Percentiles rank a stretch among this genome's conserved stretches.
Evolutionary conservation across 495 filamentous ascomycete species (phyloP).

Genomic region (Neurospora sp.): DNA sequence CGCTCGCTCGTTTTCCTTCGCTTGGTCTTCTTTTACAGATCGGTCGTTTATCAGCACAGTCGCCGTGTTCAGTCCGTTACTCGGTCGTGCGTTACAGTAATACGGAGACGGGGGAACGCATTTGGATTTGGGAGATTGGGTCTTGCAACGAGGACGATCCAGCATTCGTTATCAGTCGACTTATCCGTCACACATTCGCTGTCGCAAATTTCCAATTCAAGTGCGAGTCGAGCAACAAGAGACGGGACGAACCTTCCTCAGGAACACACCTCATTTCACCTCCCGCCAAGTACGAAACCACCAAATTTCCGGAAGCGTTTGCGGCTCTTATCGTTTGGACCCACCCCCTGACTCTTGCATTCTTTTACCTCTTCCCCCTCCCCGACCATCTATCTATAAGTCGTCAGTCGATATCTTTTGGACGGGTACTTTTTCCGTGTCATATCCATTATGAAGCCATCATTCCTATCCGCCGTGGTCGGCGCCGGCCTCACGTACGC

Average conservation of each 20-base stretch:
- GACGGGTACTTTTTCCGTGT: not conserved
- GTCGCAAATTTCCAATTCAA: not conserved
- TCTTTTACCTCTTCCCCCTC: not conserved
- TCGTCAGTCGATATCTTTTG: not conserved
- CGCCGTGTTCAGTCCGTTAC: not conserved
- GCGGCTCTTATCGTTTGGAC: not conserved
- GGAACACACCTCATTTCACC: not conserved
- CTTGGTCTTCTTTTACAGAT: conserved; percentile 1
- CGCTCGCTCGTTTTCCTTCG: not conserved
- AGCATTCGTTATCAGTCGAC: not conserved
- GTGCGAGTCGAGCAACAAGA: not conserved
- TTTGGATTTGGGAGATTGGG: not conserved
- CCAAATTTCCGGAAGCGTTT: not conserved
- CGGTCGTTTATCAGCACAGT: not conserved
- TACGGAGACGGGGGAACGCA: not conserved
- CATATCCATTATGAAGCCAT: conserved; percentile 9
- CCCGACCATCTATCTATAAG: not conserved
- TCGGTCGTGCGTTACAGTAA: not conserved
- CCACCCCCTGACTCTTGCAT: not conserved
- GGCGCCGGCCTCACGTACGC: conserved; percentile 26
- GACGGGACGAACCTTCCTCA: not conserved
- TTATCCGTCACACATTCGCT: not conserved
- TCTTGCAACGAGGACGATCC: not conserved
- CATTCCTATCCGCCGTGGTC: conserved; percentile 18
- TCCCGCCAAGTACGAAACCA: not conserved